Evolutionary conservation across 306 rosid genomes (phyloP).

Genomic region (Mucuna pruriens): DNA sequence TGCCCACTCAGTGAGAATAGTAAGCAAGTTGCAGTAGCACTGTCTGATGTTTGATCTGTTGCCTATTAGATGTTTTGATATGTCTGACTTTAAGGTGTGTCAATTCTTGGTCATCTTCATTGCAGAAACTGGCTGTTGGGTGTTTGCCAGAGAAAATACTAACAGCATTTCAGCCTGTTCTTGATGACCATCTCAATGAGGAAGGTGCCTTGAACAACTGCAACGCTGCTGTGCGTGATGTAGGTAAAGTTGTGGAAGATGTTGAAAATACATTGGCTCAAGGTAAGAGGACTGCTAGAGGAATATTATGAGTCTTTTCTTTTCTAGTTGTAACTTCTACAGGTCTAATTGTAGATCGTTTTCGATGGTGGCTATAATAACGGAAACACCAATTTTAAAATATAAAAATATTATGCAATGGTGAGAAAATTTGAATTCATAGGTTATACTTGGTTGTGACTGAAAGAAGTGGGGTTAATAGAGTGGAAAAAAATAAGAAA

Average conservation of each 20-base stretch:
- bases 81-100: slow-evolving; percentile 41
- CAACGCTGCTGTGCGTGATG: slow-evolving; percentile 48
- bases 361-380: neutral
- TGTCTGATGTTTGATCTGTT: slow-evolving; percentile 33
- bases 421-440: neutral
- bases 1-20: slow-evolving; percentile 85
- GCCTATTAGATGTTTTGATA: slow-evolving; percentile 26
- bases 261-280: slow-evolving; percentile 63
- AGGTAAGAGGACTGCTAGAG: slow-evolving; percentile 58
- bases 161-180: slow-evolving; percentile 83
- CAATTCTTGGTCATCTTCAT: slow-evolving; percentile 44
- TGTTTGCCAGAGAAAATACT: slow-evolving; percentile 84
- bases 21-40: slow-evolving; percentile 59
- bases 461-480: neutral
- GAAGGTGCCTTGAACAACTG: slow-evolving; percentile 76
- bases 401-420: neutral
- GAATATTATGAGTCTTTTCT: neutral
- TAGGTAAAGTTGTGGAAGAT: slow-evolving; percentile 69
- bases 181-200: slow-evolving; percentile 76
- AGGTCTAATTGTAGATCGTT: neutral
- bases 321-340: slow-evolving; percentile 13
- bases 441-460: neutral
- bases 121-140: slow-evolving; percentile 92
- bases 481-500: neutral
- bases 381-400: neutral